Conservation (phyloP, 176 grass and related monocot species). For the Carex pumila region DNA sequence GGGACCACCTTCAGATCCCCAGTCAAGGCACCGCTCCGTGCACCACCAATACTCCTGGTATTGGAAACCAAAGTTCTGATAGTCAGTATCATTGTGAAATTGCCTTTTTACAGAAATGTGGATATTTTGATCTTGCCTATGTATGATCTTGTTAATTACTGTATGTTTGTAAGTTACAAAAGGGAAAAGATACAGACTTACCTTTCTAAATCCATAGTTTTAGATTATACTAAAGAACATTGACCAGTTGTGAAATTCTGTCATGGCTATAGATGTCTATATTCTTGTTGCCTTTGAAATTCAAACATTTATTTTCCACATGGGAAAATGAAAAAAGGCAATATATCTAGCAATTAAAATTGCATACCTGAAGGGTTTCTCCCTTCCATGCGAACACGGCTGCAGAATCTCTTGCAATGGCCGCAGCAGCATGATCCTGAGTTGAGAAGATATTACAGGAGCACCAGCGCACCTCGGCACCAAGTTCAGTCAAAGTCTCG, state of each 20-base stretch:
- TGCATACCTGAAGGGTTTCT: constrained; percentile 49
- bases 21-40: constrained; percentile 88
- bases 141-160: not conserved
- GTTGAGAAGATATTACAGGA: constrained; percentile 99
- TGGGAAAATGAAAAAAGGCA: not conserved
- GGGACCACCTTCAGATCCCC: constrained; percentile 64
- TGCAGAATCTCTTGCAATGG: constrained; percentile 84
- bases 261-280: not conserved
- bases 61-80: not conserved
- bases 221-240: not conserved
- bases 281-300: not conserved
- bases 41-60: constrained; percentile 98
- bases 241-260: not conserved
- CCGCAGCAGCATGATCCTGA: constrained; percentile 95
- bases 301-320: not conserved
- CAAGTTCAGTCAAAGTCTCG: constrained; percentile 90
- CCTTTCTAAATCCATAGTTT: not conserved
- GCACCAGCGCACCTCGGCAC: constrained; percentile 93
- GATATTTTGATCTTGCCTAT: not conserved
- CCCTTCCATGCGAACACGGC: constrained; percentile 97
- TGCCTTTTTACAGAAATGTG: not conserved
- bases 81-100: not conserved
- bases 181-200: not conserved
- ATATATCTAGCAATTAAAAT: not conserved
- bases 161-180: not conserved